These are phyloP conservation scores for Sporisorium iseilematis-ciliati DNA, from an alignment of 1,284 basidiomycete species.

Conservation along the genomic window DNA sequence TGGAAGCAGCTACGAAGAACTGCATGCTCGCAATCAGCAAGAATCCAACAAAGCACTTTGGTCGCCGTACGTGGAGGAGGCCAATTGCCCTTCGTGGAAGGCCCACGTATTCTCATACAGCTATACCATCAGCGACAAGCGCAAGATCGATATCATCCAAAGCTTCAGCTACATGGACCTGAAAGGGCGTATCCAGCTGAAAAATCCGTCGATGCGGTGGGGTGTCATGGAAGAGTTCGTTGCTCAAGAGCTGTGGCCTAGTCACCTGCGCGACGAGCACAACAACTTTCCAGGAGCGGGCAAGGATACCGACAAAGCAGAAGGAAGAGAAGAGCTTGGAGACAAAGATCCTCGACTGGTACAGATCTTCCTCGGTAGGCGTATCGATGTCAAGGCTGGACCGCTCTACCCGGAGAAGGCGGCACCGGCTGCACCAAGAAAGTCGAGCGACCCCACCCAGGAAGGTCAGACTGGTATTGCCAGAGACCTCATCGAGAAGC, in stretches of 20 bases:
- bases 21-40: constrained; percentile 58
- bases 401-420: constrained; percentile 29
- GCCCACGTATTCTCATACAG: constrained; percentile 62
- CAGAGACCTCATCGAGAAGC: constrained; percentile 67
- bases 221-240: constrained; percentile 91
- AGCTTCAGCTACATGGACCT: constrained; percentile 88
- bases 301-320: constrained; percentile 28
- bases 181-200: constrained; percentile 84
- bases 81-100: constrained; percentile 56
- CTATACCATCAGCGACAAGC: constrained; percentile 53
- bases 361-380: constrained; percentile 60
- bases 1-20: constrained; percentile 56
- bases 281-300: constrained; percentile 43
- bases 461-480: constrained; percentile 54
- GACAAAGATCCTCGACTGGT: constrained; percentile 56
- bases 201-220: constrained; percentile 81
- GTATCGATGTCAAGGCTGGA: constrained; percentile 35
- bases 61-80: constrained; percentile 29
- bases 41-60: constrained; percentile 20
- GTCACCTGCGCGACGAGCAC: constrained; percentile 37
- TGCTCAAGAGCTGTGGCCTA: constrained; percentile 41
- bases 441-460: constrained; percentile 49
- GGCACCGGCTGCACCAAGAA: constrained; percentile 20
- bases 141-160: constrained; percentile 75
- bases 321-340: constrained; percentile 48